A percentile compares a stretch with the other conserved stretches of the same genome.
phyloP scores from a whole-genome alignment of 495 filamentous ascomycete genomes.

The Penicillium bialowiezense region DNA sequence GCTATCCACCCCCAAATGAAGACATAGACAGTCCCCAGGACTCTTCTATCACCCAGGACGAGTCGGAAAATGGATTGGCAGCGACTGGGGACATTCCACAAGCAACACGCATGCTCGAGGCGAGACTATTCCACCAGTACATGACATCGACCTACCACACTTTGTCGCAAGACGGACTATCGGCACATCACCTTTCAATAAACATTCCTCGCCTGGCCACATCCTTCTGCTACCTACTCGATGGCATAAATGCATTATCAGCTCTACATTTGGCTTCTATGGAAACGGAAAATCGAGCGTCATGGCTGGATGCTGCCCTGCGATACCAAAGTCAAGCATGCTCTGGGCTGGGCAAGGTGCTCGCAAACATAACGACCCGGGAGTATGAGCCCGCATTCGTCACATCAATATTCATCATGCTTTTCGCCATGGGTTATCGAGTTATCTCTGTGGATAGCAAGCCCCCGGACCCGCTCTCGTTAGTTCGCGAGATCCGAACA shows the following conservation, averaged over 20 bases:
- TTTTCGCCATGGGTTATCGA: constrained; percentile 35
- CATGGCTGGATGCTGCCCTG: constrained; percentile 33
- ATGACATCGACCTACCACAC: constrained; percentile 34
- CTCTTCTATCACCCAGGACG: constrained; percentile 23
- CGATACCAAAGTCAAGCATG: constrained; percentile 38
- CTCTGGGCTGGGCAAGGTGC: constrained; percentile 27
- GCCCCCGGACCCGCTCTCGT: constrained; percentile 26
- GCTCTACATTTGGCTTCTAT: constrained; percentile 45
- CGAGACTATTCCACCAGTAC: constrained; percentile 40
- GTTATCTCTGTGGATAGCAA: constrained; percentile 29
- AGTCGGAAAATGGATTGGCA: constrained; percentile 13
- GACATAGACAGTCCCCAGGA: constrained; percentile 29
- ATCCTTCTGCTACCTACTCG: constrained; percentile 42
- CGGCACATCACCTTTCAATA: constrained; percentile 38
- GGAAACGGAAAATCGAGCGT: constrained; percentile 25
- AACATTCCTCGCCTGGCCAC: constrained; percentile 43
- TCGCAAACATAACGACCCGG: constrained; percentile 24
- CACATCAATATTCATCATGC: constrained; percentile 39
- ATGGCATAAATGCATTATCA: constrained; percentile 46
- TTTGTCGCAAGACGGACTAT: constrained; percentile 26
- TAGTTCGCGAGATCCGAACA: constrained; percentile 33
- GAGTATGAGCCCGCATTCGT: constrained; percentile 38
- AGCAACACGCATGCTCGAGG: constrained; percentile 35
- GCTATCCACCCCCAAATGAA: constrained; percentile 25
- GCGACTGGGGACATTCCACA: constrained; percentile 9